Base-by-base conservation (phyloP, 495 filamentous ascomycete genomes). In the Penicillium goetzii region DNA sequence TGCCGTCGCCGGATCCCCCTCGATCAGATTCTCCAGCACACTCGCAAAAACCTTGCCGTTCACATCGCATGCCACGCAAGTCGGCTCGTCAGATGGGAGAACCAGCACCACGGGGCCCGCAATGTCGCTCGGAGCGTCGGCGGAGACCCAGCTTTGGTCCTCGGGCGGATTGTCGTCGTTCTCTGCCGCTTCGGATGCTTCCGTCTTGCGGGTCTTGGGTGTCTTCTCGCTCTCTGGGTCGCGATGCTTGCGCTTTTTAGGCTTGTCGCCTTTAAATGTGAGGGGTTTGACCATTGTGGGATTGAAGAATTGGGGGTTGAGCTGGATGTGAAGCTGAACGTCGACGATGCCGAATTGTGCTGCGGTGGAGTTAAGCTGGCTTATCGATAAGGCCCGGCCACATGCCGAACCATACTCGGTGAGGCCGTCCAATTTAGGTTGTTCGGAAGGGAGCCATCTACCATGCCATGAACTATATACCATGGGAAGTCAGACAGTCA, bases 211-310 rank as follows among this genome's bases (percentile, higher is more conserved):
- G 71, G 66, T 63, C 70, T 83, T 80, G 30, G 76, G 60, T 66
- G 78, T 77, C 15, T 81, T 80, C 56, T 75, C 71, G 47, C 55
- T 69, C 28, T 78, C 69, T 59, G 62, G 61, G 65, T 70, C 58
- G 72, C 78, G 66, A 77, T 76, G 64, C 79, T 97, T 98, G 72
- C 93, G 85, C 76, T 97, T 98, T 74, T 96, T 98, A 26, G 86
- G 78, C 77, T 94, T 97, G 76, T 99, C 96, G 80, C 95, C 95
- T 81, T 99, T 99, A 82, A 99, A 99, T 40, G 85, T 81, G 49
- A 99, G 82, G 49, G 94, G 85, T 74, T 96, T 97, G 56, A 96
- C 81, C 85, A 86, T 85, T 63, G 61, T 64, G 55, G 26, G 26
- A 57, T 43, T 69, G 36, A n/a, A 8, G 52, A 49, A 26, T 53